A percentile compares a stretch with the other conserved stretches of the same genome.
Conservation (phyloP, 345 rosid genomes). For the Reutealis trisperma region DNA sequence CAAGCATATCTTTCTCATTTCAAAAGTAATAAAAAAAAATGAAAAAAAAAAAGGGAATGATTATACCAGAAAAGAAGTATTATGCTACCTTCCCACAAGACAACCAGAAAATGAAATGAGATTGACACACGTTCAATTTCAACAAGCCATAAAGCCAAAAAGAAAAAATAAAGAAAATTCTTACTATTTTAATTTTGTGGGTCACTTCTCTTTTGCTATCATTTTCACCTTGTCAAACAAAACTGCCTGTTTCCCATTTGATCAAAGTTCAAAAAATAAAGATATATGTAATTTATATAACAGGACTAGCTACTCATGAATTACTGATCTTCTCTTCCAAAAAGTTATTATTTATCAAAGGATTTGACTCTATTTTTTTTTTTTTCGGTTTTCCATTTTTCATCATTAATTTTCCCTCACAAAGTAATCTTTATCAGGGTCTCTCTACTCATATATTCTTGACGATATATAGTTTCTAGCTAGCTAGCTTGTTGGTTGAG, state of each 20-base stretch:
- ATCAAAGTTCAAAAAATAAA: not conserved
- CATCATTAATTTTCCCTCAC: not conserved
- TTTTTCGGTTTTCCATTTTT: not conserved
- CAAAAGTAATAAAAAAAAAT: not conserved
- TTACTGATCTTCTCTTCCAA: not conserved
- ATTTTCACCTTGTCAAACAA: conserved; percentile 13
- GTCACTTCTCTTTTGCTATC: conserved; percentile 10
- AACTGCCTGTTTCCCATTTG: conserved; percentile 3
- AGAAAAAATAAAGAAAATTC: not conserved
- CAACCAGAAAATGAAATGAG: conserved; percentile 8
- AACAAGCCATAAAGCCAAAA: not conserved
- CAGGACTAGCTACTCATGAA: too few species aligned
- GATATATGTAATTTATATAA: not conserved
- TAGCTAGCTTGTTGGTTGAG: not conserved
- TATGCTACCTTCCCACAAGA: conserved; percentile 27
- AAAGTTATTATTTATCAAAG: not conserved
- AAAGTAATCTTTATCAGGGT: not conserved
- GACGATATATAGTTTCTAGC: not conserved
- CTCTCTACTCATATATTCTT: too few species aligned
- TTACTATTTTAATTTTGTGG: conserved; percentile 10
- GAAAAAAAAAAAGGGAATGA: conserved; percentile 9
- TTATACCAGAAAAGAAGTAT: conserved; percentile 21
- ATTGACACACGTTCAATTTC: conserved; percentile 16
- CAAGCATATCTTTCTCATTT: conserved; percentile 13
- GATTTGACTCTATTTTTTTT: not conserved